phyloP scores from a whole-genome alignment of 768 basidiomycete genomes.

The Termitomyces titanicus region DNA sequence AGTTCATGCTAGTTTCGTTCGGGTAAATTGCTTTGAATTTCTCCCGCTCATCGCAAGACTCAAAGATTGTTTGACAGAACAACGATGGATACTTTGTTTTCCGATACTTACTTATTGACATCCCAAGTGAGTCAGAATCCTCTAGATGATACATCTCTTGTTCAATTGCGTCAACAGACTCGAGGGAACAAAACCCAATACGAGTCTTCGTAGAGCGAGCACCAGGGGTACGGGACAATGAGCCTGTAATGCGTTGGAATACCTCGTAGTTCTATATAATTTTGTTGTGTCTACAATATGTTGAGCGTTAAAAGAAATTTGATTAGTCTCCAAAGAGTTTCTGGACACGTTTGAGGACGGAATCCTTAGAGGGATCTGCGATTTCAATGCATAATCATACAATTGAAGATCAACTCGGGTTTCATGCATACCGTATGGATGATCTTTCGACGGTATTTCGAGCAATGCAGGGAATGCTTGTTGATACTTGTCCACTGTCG shows the following conservation, averaged over 20 bases:
- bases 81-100: conserved; percentile 75
- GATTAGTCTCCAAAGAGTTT: conserved; percentile 89
- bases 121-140: conserved; percentile 60
- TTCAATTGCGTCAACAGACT: conserved; percentile 37
- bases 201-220: conserved; percentile 70
- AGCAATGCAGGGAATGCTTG: conserved; percentile 95
- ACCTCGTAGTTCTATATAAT: conserved; percentile 25
- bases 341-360: conserved; percentile 93
- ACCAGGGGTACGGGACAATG: conserved; percentile 65
- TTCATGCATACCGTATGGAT: conserved; percentile 80
- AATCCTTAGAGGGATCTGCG: conserved; percentile 92
- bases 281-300: conserved; percentile 5
- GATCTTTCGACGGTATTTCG: conserved; percentile 98
- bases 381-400: neutral
- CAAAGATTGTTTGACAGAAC: conserved; percentile 41
- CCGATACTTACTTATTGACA: conserved; percentile 73
- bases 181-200: conserved; percentile 55
- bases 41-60: neutral
- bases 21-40: conserved; percentile 40
- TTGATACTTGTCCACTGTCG: conserved; percentile 91
- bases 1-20: conserved; percentile 74
- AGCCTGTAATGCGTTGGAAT: conserved; percentile 69
- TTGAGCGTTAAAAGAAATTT: neutral
- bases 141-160: conserved; percentile 14
- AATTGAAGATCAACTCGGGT: neutral